Evolutionary conservation across 257 asterid species (phyloP).

Genomic region (Catharanthus roseus): DNA sequence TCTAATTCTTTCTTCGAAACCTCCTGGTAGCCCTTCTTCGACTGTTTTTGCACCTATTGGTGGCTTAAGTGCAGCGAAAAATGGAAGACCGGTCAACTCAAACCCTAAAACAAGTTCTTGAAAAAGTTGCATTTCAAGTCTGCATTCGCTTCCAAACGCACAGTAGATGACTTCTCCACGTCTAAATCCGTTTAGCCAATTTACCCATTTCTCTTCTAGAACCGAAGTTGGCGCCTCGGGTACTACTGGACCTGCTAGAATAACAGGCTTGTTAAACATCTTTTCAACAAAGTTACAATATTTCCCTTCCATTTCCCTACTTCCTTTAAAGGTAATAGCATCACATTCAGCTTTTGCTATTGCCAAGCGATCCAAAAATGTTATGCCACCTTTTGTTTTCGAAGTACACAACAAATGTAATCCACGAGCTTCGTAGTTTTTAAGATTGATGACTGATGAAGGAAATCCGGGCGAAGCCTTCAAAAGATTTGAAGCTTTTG

Average conservation of each 20-base stretch:
- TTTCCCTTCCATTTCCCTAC: conserved; percentile 22
- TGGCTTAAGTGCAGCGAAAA: conserved; percentile 25
- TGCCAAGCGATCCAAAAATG: conserved; percentile 1
- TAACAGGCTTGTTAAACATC: conserved; percentile 5
- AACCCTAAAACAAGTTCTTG: conserved; percentile 28
- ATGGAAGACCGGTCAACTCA: conserved; percentile 27
- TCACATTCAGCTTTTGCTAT: conserved; percentile 12
- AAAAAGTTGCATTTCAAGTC: conserved; percentile 16
- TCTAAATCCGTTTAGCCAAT: conserved; percentile 11
- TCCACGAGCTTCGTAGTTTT: conserved; percentile 15
- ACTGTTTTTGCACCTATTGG: conserved; percentile 20
- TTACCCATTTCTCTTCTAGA: conserved; percentile 4
- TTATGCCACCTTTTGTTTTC: conserved; percentile 6
- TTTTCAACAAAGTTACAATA: conserved; percentile 9
- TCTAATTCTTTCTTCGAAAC: too few relatives aligned
- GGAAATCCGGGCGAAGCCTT: conserved; percentile 22
- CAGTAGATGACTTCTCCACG: conserved; percentile 13
- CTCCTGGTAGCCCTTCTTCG: conserved; percentile 24
- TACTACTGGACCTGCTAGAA: conserved; percentile 18
- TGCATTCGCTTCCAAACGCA: conserved; percentile 22
- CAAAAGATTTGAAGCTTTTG: conserved; percentile 4
- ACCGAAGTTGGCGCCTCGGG: not conserved
- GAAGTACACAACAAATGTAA: not conserved
- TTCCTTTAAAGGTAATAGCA: conserved; percentile 12
- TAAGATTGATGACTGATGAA: conserved; percentile 12